phyloP scores from a whole-genome alignment of 2,329 filamentous ascomycete species.

The Bertia moriformis region DNA sequence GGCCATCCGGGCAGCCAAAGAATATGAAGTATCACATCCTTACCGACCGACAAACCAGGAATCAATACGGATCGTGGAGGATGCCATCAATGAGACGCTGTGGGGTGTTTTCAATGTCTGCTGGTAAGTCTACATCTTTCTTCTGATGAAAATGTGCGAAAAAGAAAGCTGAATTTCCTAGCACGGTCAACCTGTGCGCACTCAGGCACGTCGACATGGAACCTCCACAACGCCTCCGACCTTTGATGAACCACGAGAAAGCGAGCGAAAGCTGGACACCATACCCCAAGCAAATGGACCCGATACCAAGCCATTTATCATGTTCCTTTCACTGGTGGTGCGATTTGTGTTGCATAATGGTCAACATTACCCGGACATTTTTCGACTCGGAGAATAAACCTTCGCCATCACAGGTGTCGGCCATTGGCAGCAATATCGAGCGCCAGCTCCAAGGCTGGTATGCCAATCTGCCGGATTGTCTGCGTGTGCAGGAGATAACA shows the following conservation, averaged over 20 bases:
- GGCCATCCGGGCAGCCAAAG: conserved; percentile 7
- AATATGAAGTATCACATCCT: conserved; percentile 2
- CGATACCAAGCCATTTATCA: neutral
- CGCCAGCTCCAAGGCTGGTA: neutral
- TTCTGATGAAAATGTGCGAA: too few species aligned
- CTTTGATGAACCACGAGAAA: too few species aligned
- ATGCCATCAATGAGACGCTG: conserved; percentile 6
- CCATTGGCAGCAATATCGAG: neutral
- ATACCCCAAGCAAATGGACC: neutral
- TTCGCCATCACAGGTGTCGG: neutral
- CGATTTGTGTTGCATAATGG: neutral
- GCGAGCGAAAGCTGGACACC: neutral
- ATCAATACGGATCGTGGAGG: too few species aligned
- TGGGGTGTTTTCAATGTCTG: conserved; percentile 8
- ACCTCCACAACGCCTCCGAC: too few species aligned
- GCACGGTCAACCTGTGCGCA: too few species aligned
- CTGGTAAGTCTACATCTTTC: conserved; percentile 8
- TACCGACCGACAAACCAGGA: too few species aligned
- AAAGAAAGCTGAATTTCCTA: too few species aligned
- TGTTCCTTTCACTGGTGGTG: neutral
- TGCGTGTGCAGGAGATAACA: neutral
- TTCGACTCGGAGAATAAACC: neutral
- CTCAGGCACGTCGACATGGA: too few species aligned
- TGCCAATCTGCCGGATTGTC: neutral
- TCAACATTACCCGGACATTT: neutral